Evolutionary conservation across 345 rosid species (phyloP).

Genomic region (Syzygium aqueum): DNA sequence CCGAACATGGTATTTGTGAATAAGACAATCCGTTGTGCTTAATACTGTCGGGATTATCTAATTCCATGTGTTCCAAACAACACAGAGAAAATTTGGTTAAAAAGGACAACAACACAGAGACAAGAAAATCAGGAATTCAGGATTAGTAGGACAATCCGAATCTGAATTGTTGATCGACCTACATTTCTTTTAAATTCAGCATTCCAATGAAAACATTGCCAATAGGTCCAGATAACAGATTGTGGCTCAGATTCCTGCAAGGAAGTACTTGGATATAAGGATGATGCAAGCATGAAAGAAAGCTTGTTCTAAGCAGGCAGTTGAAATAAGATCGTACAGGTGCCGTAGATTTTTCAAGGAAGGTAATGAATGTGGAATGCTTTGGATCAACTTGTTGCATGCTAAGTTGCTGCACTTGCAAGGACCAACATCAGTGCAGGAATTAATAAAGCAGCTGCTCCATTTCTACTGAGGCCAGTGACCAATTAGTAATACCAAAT

Average conservation of each 20-base stretch:
- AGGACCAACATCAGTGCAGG: not conserved
- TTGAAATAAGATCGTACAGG: constrained; percentile 38
- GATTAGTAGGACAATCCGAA: not conserved
- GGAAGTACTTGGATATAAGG: not conserved
- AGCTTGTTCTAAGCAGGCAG: not conserved
- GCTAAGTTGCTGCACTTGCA: constrained; percentile 58
- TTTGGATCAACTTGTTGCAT: constrained; percentile 50
- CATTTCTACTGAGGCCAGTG: not conserved
- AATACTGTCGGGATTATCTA: not conserved
- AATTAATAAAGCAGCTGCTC: not conserved
- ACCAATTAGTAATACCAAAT: not conserved
- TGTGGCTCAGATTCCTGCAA: constrained; percentile 87
- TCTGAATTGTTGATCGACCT: constrained; percentile 7
- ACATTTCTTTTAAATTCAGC: constrained; percentile 65
- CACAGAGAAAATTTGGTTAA: not conserved
- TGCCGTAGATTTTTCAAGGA: constrained; percentile 44
- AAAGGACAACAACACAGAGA: not conserved
- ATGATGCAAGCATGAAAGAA: not conserved
- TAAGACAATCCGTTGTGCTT: not conserved
- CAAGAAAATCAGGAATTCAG: not conserved
- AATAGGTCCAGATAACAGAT: constrained; percentile 64
- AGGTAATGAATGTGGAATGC: constrained; percentile 60
- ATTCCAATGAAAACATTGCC: constrained; percentile 75
- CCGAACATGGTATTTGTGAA: not conserved
- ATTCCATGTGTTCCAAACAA: not conserved